A percentile compares a stretch with the other conserved stretches of the same genome.
Evolutionary conservation across 805 yeast genomes (phyloP).

Genomic region (Metschnikowia proteae): DNA sequence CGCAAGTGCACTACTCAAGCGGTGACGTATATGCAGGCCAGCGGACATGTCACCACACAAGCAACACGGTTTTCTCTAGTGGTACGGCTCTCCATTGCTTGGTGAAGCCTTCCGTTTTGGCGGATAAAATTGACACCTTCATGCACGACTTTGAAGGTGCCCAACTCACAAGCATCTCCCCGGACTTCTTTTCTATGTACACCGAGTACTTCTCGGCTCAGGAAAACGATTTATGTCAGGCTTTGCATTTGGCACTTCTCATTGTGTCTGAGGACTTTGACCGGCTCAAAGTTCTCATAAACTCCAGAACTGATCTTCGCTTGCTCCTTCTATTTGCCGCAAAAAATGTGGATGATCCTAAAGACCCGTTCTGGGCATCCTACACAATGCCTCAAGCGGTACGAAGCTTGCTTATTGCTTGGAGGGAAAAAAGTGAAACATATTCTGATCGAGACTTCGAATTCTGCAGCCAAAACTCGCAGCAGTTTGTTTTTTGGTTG

Average conservation of each 20-base stretch:
- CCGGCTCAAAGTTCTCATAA: not conserved
- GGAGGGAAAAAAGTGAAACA: not conserved
- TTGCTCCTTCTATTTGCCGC: constrained; percentile 7
- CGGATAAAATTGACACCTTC: not conserved
- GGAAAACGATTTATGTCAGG: not conserved
- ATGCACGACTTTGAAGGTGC: not conserved
- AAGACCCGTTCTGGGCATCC: constrained; percentile 7
- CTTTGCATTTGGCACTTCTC: not conserved
- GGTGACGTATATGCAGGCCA: constrained; percentile 3
- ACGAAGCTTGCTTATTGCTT: not conserved
- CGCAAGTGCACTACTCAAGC: constrained; percentile 1
- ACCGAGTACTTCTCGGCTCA: not conserved
- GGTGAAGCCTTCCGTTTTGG: not conserved
- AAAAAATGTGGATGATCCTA: not conserved
- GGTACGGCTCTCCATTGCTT: constrained; percentile 6
- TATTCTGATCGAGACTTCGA: not conserved
- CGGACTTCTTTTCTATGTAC: not conserved
- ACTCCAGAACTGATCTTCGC: constrained; percentile 11
- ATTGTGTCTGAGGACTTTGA: not conserved
- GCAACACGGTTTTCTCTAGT: constrained; percentile 7
- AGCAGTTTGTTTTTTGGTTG: constrained; percentile 10
- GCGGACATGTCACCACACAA: constrained; percentile 1
- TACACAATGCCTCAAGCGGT: not conserved
- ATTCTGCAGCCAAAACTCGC: not conserved
- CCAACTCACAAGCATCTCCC: not conserved